Evolutionary conservation across 345 rosid genomes (phyloP).

Genomic region (Cardamine occulta): DNA sequence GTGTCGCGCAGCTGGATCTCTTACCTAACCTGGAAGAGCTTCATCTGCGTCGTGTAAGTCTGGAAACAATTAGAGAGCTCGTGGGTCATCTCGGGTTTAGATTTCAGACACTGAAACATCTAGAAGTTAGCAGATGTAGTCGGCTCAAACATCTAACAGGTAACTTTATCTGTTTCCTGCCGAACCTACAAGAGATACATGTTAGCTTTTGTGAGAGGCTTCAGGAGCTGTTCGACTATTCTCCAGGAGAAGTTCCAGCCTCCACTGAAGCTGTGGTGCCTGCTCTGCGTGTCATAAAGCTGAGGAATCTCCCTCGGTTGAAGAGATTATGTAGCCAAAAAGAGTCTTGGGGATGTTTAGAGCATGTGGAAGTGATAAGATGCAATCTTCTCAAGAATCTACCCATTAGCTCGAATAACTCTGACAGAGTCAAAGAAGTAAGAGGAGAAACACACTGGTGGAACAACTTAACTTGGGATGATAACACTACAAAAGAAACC

Average conservation of each 20-base stretch:
- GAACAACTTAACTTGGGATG: conserved; percentile 40
- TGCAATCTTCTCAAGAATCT: conserved; percentile 40
- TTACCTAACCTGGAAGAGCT: conserved; percentile 49
- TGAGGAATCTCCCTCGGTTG: conserved; percentile 45
- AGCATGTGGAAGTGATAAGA: conserved; percentile 43
- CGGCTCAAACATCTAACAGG: conserved; percentile 43
- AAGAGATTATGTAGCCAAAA: conserved; percentile 30
- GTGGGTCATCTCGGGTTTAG: conserved; percentile 43
- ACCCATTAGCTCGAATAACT: conserved; percentile 36
- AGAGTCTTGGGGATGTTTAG: conserved; percentile 39
- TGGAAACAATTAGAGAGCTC: conserved; percentile 40
- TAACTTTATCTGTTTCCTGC: conserved; percentile 42
- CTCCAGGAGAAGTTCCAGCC: conserved; percentile 18
- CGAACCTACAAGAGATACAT: conserved; percentile 42
- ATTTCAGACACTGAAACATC: conserved; percentile 33
- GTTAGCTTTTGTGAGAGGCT: conserved; percentile 46
- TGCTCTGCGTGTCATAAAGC: conserved; percentile 34
- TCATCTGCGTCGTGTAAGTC: conserved; percentile 42
- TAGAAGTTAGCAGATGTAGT: conserved; percentile 46
- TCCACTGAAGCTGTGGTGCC: conserved; percentile 39
- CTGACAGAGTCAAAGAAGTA: conserved; percentile 34
- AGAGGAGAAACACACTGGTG: conserved; percentile 50
- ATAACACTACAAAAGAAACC: conserved; percentile 30
- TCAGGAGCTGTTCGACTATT: conserved; percentile 33
- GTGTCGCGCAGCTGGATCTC: conserved; percentile 44